Evolutionary conservation across 371 early-diverging fungal genomes (phyloP), one percentile per base, ranked within the genome.

Genomic region (Mortierella sp.): DNA sequence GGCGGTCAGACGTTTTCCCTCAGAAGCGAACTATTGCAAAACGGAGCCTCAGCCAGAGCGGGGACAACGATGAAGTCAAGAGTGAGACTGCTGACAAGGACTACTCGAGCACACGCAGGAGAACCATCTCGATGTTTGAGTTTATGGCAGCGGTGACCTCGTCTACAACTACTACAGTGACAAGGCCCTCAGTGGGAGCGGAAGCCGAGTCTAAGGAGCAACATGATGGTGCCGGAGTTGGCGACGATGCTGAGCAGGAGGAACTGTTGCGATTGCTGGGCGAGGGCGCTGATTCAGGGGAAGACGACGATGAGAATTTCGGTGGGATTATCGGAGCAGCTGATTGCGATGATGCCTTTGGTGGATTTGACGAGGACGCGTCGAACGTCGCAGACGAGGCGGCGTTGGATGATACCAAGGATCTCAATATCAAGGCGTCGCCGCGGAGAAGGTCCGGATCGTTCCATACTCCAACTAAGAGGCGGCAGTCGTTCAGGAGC

Each of bases 201-300:
- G 51, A 12, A 8, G 27, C 21, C 4, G 75, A 49, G 14, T 6
- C 73, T 7, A n/a, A 55, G 6, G 55, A 75, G 27, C 70, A 35
- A 56, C 58, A 3, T 44, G 74, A 71, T 29, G 14, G 71, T 55
- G 44, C n/a, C 4, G 29, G 11, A 35, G 43, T 8, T 65, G 48
- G n/a, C 2, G 71, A 79, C 63, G 77, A 81, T 46, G 74, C 70
- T 14, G 77, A 71, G n/a, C 76, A 81, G 38, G 81, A 74, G 7
- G 81, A 81, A 32, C 60, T 81, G 4, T 49, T 81, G 60, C 77
- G 81, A 18, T 41, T 81, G 0, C 49, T 81, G 41, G 81, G 77
- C 21, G 77, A 76, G 21, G 77, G 77, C 3, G 70, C 72, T 21
- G 63, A 29, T 16, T n/a, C 55, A 24, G 60, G 32, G 35, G 72